A percentile compares a stretch with the other conserved stretches of the same genome.
Evolutionary conservation across 148 eudicot species (phyloP).

Genomic region (Linanthus parryae): DNA sequence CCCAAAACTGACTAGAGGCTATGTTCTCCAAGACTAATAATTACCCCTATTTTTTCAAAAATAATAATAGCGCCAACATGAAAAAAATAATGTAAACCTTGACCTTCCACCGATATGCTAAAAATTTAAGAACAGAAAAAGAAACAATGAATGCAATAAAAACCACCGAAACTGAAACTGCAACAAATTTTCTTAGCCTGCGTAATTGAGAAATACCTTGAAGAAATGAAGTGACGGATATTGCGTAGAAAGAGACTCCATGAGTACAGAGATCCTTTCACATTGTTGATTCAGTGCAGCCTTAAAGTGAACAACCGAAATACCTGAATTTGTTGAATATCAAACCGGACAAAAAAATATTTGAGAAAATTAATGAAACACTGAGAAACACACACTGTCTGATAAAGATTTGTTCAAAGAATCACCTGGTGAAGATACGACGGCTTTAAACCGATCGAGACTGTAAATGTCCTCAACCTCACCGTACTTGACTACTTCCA

Average conservation of each 20-base stretch:
- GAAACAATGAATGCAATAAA: neutral
- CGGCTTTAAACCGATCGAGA: slow-evolving; percentile 7
- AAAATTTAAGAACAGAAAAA: too few species aligned
- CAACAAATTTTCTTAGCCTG: neutral
- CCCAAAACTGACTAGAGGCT: too few species aligned
- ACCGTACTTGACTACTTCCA: slow-evolving; percentile 8
- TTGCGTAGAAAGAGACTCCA: slow-evolving; percentile 2
- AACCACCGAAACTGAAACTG: neutral
- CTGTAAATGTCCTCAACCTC: slow-evolving; percentile 1
- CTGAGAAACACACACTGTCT: neutral
- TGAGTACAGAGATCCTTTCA: neutral
- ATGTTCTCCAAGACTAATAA: too few species aligned
- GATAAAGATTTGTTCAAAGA: neutral
- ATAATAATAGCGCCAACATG: too few species aligned
- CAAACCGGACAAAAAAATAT: neutral
- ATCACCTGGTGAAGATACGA: slow-evolving; percentile 12
- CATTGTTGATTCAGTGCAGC: slow-evolving; percentile 9
- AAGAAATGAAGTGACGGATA: slow-evolving; percentile 9
- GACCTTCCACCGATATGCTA: too few species aligned
- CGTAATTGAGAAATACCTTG: neutral
- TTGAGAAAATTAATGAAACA: neutral
- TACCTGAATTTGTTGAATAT: slow-evolving; percentile 1
- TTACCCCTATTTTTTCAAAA: too few species aligned
- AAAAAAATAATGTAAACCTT: too few species aligned
- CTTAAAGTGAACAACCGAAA: slow-evolving; percentile 8